These are phyloP conservation scores for Tricholoma sp. DNA, from an alignment of 768 basidiomycete genomes.

Conservation along the genomic window DNA sequence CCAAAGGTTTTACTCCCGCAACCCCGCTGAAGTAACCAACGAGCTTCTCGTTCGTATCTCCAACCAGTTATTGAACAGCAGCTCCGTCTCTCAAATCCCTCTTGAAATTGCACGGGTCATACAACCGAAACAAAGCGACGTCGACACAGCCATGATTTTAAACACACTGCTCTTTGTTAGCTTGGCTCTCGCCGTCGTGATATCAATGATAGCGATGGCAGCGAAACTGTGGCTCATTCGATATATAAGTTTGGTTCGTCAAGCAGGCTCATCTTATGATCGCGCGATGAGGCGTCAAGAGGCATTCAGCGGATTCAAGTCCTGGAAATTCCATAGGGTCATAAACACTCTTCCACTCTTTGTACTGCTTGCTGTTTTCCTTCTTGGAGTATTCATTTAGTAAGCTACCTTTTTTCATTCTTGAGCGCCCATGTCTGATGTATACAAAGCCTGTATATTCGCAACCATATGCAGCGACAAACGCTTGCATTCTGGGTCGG, in stretches of 20 bases:
- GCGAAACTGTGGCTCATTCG: background rate
- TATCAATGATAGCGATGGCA: background rate
- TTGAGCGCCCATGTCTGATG: background rate
- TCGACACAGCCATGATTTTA: too few species aligned
- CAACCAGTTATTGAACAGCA: background rate
- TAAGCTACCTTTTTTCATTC: background rate
- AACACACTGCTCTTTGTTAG: background rate
- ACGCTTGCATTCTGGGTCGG: background rate
- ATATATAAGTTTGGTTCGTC: background rate
- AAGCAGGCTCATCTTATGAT: background rate
- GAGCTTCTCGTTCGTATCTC: background rate
- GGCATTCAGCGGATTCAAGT: background rate
- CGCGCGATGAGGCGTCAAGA: background rate
- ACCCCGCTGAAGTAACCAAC: background rate
- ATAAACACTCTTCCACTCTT: background rate
- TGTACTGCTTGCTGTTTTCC: background rate
- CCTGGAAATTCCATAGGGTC: background rate
- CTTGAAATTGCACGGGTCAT: background rate
- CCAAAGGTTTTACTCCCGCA: background rate
- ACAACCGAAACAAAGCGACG: too few species aligned
- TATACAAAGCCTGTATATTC: background rate
- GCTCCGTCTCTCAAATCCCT: background rate
- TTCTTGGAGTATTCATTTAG: background rate
- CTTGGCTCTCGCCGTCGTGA: background rate
- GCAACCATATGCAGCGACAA: background rate